A percentile compares a stretch with the other conserved stretches of the same genome.
Evolutionary conservation across 441 rosid species (phyloP).

Genomic region (Gossypium trilobum): DNA sequence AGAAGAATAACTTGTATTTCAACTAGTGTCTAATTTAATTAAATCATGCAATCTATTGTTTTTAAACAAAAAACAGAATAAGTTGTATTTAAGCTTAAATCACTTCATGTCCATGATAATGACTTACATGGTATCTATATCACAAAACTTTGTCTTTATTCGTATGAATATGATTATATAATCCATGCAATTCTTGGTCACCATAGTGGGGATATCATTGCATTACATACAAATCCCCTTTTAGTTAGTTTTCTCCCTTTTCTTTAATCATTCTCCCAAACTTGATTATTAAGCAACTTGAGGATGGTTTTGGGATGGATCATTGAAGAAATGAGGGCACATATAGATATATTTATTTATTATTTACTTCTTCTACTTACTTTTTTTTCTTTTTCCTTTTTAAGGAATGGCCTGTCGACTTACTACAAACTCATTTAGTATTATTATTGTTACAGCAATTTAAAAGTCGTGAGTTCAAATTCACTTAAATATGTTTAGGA

Average conservation of each 20-base stretch:
- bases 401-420: not conserved
- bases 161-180: not conserved
- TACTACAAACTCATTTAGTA: too few species aligned
- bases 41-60: not conserved
- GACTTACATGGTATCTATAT: not conserved
- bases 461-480: too few species aligned
- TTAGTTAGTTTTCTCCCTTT: not conserved
- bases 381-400: not conserved
- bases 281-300: constrained; percentile 17
- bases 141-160: not conserved
- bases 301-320: constrained; percentile 23
- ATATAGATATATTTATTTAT: not conserved
- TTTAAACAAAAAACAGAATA: not conserved
- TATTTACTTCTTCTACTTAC: not conserved
- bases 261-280: constrained; percentile 6
- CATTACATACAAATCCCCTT: not conserved
- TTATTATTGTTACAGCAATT: too few species aligned
- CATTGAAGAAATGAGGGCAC: constrained; percentile 23
- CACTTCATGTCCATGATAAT: not conserved
- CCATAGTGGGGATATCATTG: constrained; percentile 8
- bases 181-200: constrained; percentile 12
- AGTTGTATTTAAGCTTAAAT: not conserved
- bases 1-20: not conserved
- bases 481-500: too few species aligned
- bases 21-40: not conserved